phyloP scores from a whole-genome alignment of 2,329 filamentous ascomycete genomes.

The Endothia cerciana region DNA sequence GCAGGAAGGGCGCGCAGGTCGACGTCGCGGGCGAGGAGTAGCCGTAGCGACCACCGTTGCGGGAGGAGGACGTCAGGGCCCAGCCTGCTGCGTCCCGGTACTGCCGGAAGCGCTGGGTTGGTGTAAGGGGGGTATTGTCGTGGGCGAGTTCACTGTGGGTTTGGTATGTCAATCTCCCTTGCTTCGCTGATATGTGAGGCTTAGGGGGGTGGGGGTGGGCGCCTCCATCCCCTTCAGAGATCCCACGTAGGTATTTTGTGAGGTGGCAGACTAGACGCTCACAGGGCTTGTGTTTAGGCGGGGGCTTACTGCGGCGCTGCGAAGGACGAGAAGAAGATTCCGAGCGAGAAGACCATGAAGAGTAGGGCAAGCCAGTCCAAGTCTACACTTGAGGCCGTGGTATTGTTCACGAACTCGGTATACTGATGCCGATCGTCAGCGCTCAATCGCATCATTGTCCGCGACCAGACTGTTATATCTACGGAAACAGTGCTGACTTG shows the following conservation, averaged over 20 bases:
- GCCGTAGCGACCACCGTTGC: slow-evolving; percentile 7
- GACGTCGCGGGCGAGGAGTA: slow-evolving; percentile 53
- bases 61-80: slow-evolving; percentile 53
- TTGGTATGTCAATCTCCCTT: neutral
- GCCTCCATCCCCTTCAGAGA: neutral
- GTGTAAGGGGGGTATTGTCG: slow-evolving; percentile 46
- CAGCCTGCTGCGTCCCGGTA: slow-evolving; percentile 56
- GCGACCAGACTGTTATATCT: slow-evolving; percentile 6
- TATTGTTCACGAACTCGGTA: slow-evolving; percentile 52
- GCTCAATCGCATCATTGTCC: no score
- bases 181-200: neutral
- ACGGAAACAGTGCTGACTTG: slow-evolving; percentile 33
- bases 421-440: slow-evolving; percentile 44
- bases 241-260: neutral
- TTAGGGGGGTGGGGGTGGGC: neutral
- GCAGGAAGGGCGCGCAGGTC: slow-evolving; percentile 55
- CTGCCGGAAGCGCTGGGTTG: slow-evolving; percentile 49
- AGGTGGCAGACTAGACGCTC: neutral
- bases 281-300: neutral
- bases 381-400: slow-evolving; percentile 37
- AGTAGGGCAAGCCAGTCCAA: slow-evolving; percentile 56
- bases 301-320: slow-evolving; percentile 40
- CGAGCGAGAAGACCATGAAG: slow-evolving; percentile 51
- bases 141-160: slow-evolving; percentile 41
- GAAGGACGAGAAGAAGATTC: slow-evolving; percentile 49